These are phyloP conservation scores for Arthroderma sp. DNA, from an alignment of 2,329 filamentous ascomycete species.

Conservation along the genomic window DNA sequence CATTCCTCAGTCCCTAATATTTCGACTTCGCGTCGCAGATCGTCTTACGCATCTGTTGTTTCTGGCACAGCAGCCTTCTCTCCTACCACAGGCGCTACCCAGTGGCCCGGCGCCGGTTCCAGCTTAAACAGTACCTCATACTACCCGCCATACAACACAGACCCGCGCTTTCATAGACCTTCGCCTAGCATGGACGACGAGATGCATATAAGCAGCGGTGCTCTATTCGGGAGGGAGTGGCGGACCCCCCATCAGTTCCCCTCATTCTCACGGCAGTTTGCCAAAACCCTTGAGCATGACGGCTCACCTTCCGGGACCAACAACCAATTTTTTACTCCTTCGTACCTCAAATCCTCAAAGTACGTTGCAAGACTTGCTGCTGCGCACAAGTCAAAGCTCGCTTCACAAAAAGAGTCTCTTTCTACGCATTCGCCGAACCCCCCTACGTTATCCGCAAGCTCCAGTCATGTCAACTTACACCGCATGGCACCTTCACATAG, in stretches of 20 bases:
- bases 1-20: slow-evolving; percentile 21
- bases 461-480: slow-evolving; percentile 45
- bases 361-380: slow-evolving; percentile 67
- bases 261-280: slow-evolving; percentile 37
- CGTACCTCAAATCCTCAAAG: slow-evolving; percentile 65
- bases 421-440: slow-evolving; percentile 35
- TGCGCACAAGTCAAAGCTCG: slow-evolving; percentile 48
- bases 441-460: slow-evolving; percentile 38
- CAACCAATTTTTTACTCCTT: slow-evolving; percentile 61
- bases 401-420: slow-evolving; percentile 34
- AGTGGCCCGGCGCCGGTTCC: too few species aligned
- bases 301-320: slow-evolving; percentile 14
- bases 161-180: slow-evolving; percentile 19
- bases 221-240: slow-evolving; percentile 31
- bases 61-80: slow-evolving; percentile 26
- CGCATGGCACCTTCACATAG: slow-evolving; percentile 52
- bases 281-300: slow-evolving; percentile 17
- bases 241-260: slow-evolving; percentile 31
- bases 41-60: slow-evolving; percentile 50
- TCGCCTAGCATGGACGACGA: slow-evolving; percentile 35
- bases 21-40: slow-evolving; percentile 36
- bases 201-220: slow-evolving; percentile 34
- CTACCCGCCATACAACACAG: too few species aligned
- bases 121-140: too few species aligned
- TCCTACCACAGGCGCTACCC: slow-evolving; percentile 1